Evolutionary conservation across 257 asterid genomes (phyloP).

Genomic region (Solanum lignicaule): DNA sequence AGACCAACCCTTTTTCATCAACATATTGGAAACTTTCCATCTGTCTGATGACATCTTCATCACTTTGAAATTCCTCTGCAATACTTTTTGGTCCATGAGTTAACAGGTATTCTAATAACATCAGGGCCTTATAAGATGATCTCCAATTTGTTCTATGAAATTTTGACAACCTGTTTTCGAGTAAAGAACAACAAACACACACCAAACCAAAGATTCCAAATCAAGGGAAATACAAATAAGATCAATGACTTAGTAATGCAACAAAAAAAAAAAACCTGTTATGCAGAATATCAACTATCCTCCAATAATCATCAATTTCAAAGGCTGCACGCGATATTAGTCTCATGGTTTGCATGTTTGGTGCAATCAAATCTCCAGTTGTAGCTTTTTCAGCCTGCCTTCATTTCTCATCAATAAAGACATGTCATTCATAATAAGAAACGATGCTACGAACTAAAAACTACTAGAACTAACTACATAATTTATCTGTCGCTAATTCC

Average conservation of each 20-base stretch:
- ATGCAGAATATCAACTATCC: constrained; percentile 65
- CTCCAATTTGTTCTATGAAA: constrained; percentile 63
- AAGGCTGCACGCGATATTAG: constrained; percentile 79
- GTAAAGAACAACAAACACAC: not conserved
- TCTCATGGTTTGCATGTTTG: constrained; percentile 52
- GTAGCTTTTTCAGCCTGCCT: constrained; percentile 75
- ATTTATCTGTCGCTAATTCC: not conserved
- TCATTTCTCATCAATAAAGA: not conserved
- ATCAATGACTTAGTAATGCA: constrained; percentile 8
- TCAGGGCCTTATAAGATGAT: constrained; percentile 45
- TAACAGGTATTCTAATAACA: constrained; percentile 55
- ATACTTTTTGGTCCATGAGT: constrained; percentile 73
- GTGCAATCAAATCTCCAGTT: constrained; percentile 41
- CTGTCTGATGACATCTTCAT: constrained; percentile 35
- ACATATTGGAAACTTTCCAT: constrained; percentile 37
- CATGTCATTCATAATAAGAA: not conserved
- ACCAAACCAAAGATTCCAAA: not conserved
- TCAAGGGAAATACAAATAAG: not conserved
- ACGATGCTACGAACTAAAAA: not conserved
- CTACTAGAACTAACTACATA: not conserved
- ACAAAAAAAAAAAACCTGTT: constrained; percentile 24
- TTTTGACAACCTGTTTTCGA: constrained; percentile 37
- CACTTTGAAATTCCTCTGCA: constrained; percentile 68
- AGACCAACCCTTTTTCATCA: constrained; percentile 60
- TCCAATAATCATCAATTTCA: constrained; percentile 74